Evolutionary conservation across 768 basidiomycete species (phyloP).

Genomic region (Xerocomellus chrysenteron): DNA sequence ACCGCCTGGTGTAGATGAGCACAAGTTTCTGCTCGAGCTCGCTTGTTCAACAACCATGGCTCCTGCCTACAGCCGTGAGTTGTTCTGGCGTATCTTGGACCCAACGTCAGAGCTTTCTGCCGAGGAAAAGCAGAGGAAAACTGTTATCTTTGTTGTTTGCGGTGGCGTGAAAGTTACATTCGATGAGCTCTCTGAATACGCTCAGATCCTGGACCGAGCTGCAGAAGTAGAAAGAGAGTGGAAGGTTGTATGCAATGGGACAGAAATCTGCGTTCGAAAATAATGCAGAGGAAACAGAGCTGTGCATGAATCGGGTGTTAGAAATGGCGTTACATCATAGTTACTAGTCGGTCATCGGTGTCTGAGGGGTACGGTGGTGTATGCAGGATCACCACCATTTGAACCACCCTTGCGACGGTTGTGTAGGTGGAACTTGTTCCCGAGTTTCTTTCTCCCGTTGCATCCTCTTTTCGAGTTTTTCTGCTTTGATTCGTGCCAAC

Average conservation of each 20-base stretch:
- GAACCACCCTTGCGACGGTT: conserved; percentile 28
- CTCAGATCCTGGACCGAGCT: conserved; percentile 37
- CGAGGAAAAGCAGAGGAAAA: conserved; percentile 24
- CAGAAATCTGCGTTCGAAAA: conserved; percentile 21
- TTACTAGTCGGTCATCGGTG: neutral
- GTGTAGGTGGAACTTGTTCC: conserved; percentile 14
- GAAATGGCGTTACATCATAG: conserved; percentile 19
- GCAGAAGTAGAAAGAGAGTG: conserved; percentile 27
- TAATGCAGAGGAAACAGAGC: neutral
- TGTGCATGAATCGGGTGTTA: neutral
- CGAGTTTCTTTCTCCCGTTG: conserved; percentile 43
- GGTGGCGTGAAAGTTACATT: conserved; percentile 65
- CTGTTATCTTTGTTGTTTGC: conserved; percentile 21
- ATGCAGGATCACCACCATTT: conserved; percentile 19
- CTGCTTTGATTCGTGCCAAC: conserved; percentile 67
- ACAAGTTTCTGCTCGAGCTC: conserved; percentile 72
- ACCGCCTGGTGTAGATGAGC: conserved; percentile 52
- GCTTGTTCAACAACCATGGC: conserved; percentile 71
- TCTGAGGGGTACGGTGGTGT: neutral
- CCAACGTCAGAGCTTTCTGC: conserved; percentile 20
- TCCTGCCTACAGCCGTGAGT: conserved; percentile 56
- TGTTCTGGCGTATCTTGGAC: conserved; percentile 47
- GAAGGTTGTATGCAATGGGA: conserved; percentile 32
- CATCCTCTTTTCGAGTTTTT: conserved; percentile 46
- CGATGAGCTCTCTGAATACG: conserved; percentile 52